A percentile compares a stretch with the other conserved stretches of the same genome.
Conservation (phyloP, 768 basidiomycete species). For the Symmetrospora coprosmae region DNA sequence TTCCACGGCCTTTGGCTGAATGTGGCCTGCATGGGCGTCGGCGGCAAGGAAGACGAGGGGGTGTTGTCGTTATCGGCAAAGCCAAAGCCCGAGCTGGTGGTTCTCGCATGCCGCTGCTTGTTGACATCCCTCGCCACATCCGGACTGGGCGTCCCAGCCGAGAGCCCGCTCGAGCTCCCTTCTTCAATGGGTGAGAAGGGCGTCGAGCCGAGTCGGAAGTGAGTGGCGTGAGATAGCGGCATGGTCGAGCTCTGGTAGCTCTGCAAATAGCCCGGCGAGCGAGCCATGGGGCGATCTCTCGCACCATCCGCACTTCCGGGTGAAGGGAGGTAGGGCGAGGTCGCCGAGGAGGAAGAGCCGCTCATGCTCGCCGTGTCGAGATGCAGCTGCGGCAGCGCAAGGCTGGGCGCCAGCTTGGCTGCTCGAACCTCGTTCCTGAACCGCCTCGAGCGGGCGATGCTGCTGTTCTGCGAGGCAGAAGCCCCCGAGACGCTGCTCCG, state of each 20-base stretch:
- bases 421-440: conserved; percentile 13
- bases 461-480: neutral
- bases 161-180: too few species aligned
- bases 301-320: too few species aligned
- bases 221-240: too few species aligned
- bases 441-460: conserved; percentile 1
- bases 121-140: neutral
- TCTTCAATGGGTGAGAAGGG: conserved; percentile 20
- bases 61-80: neutral
- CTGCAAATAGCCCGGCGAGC: too few species aligned
- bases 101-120: too few species aligned
- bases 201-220: conserved; percentile 3
- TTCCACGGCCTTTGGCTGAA: neutral
- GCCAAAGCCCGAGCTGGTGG: too few species aligned
- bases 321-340: too few species aligned
- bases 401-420: neutral
- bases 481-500: neutral
- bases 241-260: too few species aligned
- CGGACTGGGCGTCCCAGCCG: neutral
- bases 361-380: conserved; percentile 3
- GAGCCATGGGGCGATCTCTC: too few species aligned
- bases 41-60: neutral
- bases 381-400: conserved; percentile 11
- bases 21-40: neutral
- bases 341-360: too few species aligned